Evolutionary conservation across 768 basidiomycete genomes (phyloP).

Genomic region (Suillus bovinus): DNA sequence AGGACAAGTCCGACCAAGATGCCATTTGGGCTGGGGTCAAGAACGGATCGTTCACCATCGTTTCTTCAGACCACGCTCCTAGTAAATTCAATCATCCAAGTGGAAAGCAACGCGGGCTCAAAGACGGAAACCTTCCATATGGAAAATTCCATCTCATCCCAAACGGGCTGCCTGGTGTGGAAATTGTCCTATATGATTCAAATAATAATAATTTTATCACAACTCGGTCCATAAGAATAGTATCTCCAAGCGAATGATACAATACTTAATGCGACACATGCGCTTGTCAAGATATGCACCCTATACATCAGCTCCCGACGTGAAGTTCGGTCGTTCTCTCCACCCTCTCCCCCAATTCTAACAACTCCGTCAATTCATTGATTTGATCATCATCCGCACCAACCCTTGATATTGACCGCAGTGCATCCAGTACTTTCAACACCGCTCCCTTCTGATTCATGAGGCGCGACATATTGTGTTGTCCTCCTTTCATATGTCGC

Average conservation of each 20-base stretch:
- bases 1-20: conserved; percentile 18
- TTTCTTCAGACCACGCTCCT: conserved; percentile 35
- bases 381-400: not conserved
- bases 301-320: not conserved
- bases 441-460: not conserved
- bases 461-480: not conserved
- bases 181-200: not conserved
- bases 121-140: conserved; percentile 25
- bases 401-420: not conserved
- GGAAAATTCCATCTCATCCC: conserved; percentile 34
- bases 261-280: not conserved
- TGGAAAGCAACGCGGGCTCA: conserved; percentile 25
- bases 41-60: conserved; percentile 30
- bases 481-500: not conserved
- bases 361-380: not conserved
- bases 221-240: not conserved
- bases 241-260: not conserved
- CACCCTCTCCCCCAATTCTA: not conserved
- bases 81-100: conserved; percentile 27
- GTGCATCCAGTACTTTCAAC: not conserved
- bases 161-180: conserved; percentile 36
- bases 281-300: not conserved
- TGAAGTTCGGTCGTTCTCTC: not conserved
- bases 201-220: not conserved
- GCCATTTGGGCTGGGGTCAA: conserved; percentile 19